Conservation (phyloP, 75 land plant genomes). For the Ceratopteris richardii region DNA sequence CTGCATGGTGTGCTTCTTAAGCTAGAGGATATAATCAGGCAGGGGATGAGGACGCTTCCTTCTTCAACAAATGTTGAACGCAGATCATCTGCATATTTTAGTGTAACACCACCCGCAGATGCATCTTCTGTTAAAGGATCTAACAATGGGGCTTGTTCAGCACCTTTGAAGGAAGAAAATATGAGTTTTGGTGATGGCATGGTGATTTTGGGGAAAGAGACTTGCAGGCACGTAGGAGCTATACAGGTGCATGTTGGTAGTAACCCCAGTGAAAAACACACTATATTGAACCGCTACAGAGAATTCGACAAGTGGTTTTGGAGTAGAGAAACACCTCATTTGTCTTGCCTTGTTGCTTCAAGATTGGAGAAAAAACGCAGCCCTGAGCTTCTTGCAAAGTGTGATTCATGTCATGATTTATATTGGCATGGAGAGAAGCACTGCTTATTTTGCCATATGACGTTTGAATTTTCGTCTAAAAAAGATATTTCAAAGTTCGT, state of each 20-base stretch:
- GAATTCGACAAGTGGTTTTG: conserved; percentile 73
- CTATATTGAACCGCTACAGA: conserved; percentile 49
- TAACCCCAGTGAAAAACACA: conserved; percentile 35
- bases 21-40: conserved; percentile 54
- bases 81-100: background rate
- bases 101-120: conserved; percentile 5
- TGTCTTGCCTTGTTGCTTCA: conserved; percentile 31
- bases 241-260: conserved; percentile 6
- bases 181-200: background rate
- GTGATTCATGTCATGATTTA: conserved; percentile 50
- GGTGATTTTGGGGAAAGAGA: background rate
- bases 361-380: conserved; percentile 56
- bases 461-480: conserved; percentile 27
- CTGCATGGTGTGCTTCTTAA: conserved; percentile 60
- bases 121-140: background rate
- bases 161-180: background rate
- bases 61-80: background rate
- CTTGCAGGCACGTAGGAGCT: background rate
- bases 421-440: conserved; percentile 51
- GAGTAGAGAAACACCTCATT: conserved; percentile 42
- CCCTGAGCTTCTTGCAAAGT: conserved; percentile 35
- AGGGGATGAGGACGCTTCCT: conserved; percentile 32
- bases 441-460: conserved; percentile 60
- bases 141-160: background rate
- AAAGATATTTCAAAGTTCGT: conserved; percentile 14